These are phyloP conservation scores for Penicillium sclerotiorum DNA, from an alignment of 2,329 filamentous ascomycete species.

Conservation along the genomic window DNA sequence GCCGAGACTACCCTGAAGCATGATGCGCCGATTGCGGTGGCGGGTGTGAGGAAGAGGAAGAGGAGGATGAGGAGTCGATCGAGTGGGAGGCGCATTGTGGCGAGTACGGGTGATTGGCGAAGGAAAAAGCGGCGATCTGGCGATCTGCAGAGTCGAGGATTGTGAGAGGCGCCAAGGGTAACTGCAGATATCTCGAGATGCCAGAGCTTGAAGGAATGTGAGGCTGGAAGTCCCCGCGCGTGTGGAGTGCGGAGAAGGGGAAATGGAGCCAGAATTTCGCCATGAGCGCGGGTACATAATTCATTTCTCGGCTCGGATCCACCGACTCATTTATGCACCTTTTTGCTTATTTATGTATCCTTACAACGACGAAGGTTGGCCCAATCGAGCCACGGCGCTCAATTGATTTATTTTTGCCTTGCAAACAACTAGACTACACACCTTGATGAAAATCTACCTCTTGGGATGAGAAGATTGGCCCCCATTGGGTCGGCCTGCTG, in stretches of 20 bases:
- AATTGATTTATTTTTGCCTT: too few species aligned
- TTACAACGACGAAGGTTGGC: too few species aligned
- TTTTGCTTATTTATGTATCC: too few species aligned
- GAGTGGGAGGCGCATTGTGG: constrained; percentile 25
- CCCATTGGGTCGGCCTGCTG: too few species aligned
- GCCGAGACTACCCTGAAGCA: constrained; percentile 88
- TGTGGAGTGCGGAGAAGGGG: constrained; percentile 6
- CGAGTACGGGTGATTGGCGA: constrained; percentile 15
- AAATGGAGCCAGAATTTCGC: not conserved
- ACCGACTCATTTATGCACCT: too few species aligned
- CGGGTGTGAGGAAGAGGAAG: constrained; percentile 18
- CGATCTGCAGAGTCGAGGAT: not conserved
- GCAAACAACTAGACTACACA: too few species aligned
- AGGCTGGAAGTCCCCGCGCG: not conserved
- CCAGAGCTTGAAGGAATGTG: too few species aligned
- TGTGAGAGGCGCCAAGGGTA: not conserved
- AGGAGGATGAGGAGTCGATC: constrained; percentile 23
- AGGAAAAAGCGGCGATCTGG: constrained; percentile 14
- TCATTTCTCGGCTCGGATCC: not conserved
- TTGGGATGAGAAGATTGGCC: too few species aligned
- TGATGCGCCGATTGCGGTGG: constrained; percentile 56
- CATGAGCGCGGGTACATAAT: too few species aligned
- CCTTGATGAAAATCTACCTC: too few species aligned
- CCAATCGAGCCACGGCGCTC: too few species aligned
- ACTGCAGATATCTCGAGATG: too few species aligned